Conservation (phyloP, 129 eudicot species). For the Mikania micrantha region DNA sequence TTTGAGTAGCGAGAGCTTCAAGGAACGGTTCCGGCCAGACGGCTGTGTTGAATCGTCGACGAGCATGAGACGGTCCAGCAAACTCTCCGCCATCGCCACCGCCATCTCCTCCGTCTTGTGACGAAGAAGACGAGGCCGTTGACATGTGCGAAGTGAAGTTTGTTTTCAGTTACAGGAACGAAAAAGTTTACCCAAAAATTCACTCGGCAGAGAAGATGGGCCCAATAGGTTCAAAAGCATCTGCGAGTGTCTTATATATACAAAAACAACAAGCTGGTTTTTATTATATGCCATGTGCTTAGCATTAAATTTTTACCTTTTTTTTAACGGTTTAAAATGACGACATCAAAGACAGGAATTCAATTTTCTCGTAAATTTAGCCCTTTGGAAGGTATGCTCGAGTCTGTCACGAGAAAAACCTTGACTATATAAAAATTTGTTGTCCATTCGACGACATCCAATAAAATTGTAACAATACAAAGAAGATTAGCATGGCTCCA, state of each 20-base stretch:
- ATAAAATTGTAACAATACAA: no score
- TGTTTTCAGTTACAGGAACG: slow-evolving; percentile 27
- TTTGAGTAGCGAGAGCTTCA: slow-evolving; percentile 66
- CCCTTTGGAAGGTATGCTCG: no score
- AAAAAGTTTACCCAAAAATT: slow-evolving; percentile 8
- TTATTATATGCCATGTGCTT: background rate
- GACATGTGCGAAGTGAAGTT: slow-evolving; percentile 26
- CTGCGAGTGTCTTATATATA: background rate
- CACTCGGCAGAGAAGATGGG: slow-evolving; percentile 7
- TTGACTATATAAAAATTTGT: no score
- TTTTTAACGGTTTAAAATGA: no score
- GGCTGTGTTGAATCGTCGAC: slow-evolving; percentile 38
- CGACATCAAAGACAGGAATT: no score
- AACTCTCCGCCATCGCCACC: background rate
- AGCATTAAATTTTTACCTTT: no score
- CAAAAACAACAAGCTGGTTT: background rate
- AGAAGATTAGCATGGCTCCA: no score
- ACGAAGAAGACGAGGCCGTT: slow-evolving; percentile 45
- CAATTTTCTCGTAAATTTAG: no score
- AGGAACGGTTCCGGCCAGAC: slow-evolving; percentile 94
- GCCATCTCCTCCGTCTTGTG: slow-evolving; percentile 18
- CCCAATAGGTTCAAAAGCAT: slow-evolving; percentile 9
- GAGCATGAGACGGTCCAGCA: slow-evolving; percentile 43
- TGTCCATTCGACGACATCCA: no score
- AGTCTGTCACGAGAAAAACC: no score